These are phyloP conservation scores for Suillus americanus DNA, from an alignment of 768 basidiomycete species.

Conservation along the genomic window DNA sequence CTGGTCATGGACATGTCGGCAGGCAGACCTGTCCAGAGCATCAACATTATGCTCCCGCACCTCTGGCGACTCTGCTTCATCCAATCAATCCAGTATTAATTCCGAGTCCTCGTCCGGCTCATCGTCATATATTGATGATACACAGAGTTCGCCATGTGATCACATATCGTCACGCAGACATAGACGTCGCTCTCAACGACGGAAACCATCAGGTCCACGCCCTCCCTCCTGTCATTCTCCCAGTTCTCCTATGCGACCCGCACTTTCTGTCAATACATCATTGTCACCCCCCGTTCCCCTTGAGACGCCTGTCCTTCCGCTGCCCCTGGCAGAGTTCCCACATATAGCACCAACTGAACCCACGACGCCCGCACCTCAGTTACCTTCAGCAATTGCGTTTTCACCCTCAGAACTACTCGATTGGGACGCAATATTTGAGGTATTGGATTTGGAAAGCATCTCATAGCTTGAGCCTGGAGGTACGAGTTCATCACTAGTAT, in stretches of 20 bases:
- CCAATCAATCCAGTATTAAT: conserved; percentile 11
- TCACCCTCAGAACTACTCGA: conserved; percentile 25
- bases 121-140: conserved; percentile 8
- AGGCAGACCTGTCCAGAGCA: conserved; percentile 14
- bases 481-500: background rate
- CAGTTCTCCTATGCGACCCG: conserved; percentile 10
- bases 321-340: conserved; percentile 6
- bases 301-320: conserved; percentile 4
- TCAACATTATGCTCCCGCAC: conserved; percentile 17
- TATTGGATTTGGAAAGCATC: conserved; percentile 14
- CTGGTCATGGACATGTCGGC: conserved; percentile 18
- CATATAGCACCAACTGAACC: conserved; percentile 6
- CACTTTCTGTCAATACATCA: conserved; percentile 21
- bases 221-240: conserved; percentile 11
- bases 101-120: conserved; percentile 12
- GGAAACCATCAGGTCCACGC: conserved; percentile 29
- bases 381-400: conserved; percentile 5
- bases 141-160: conserved; percentile 7
- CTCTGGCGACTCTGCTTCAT: conserved; percentile 15
- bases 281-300: background rate
- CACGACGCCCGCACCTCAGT: conserved; percentile 1
- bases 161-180: background rate
- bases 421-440: conserved; percentile 33
- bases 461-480: background rate
- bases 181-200: conserved; percentile 13